Conservation (phyloP, 2,329 filamentous ascomycete species). For the Hymenoscyphus scutula region DNA sequence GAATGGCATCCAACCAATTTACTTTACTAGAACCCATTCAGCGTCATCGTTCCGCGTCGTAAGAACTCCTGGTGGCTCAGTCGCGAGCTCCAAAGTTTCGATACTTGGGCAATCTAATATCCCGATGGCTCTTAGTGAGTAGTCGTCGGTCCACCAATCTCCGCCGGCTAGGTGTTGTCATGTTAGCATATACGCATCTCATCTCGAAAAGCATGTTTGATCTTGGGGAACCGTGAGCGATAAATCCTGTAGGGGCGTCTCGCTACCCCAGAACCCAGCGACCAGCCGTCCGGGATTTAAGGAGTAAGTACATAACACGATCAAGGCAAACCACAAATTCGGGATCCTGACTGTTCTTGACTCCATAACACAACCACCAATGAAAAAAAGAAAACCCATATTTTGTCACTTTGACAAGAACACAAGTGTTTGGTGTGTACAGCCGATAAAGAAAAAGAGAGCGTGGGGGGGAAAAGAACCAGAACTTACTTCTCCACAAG, state of each 20-base stretch:
- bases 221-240: neutral
- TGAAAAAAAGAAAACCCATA: neutral
- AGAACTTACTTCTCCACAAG: constrained; percentile 30
- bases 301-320: neutral
- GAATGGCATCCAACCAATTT: neutral
- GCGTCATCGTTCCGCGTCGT: neutral
- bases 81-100: constrained; percentile 11
- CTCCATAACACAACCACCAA: neutral
- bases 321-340: neutral
- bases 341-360: neutral
- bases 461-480: neutral
- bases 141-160: constrained; percentile 28
- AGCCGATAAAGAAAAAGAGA: neutral
- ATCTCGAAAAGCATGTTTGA: neutral
- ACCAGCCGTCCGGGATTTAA: neutral
- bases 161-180: constrained; percentile 22
- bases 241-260: neutral
- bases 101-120: constrained; percentile 20
- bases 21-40: constrained; percentile 5
- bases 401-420: neutral
- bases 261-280: neutral
- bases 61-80: neutral
- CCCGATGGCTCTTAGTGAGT: constrained; percentile 24
- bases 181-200: neutral
- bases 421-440: neutral